A percentile compares a stretch with the other conserved stretches of the same genome.
Conservation (phyloP, 2,329 filamentous ascomycete genomes). For the Hymenotorrendiella dingleyae region DNA sequence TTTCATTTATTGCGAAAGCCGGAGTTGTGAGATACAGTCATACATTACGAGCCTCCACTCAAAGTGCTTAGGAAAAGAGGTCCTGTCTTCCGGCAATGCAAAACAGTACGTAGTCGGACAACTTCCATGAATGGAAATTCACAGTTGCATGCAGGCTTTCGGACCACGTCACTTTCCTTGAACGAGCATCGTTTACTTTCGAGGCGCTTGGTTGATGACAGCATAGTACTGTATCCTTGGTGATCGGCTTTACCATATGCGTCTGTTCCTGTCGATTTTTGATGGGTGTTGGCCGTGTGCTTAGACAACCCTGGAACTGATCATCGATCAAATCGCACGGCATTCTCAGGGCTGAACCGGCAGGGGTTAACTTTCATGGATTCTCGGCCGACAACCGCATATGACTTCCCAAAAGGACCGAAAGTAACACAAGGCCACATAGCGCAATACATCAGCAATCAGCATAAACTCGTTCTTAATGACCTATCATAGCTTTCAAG, state of each 20-base stretch:
- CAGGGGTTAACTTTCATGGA: too few relatives aligned
- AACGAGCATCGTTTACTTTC: slow-evolving; percentile 5
- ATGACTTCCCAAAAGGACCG: background rate
- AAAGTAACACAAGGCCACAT: slow-evolving; percentile 1
- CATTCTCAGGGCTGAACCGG: slow-evolving; percentile 17
- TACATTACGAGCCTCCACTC: too few relatives aligned
- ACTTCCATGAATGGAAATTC: too few relatives aligned
- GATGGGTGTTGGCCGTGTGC: slow-evolving; percentile 1
- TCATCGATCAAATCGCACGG: slow-evolving; percentile 15
- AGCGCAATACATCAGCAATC: background rate
- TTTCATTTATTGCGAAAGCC: background rate
- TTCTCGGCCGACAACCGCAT: background rate
- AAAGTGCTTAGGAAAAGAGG: too few relatives aligned
- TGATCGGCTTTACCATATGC: slow-evolving; percentile 16
- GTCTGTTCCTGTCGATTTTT: background rate
- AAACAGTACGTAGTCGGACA: background rate
- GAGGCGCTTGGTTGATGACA: slow-evolving; percentile 13
- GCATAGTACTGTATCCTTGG: slow-evolving; percentile 12
- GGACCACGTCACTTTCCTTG: slow-evolving; percentile 15
- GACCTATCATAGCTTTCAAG: slow-evolving; percentile 3
- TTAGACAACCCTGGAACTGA: slow-evolving; percentile 17
- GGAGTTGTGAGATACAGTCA: slow-evolving; percentile 23
- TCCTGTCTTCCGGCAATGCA: too few relatives aligned
- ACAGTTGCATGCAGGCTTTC: slow-evolving; percentile 1
- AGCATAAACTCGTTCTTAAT: background rate